Base-by-base conservation (phyloP, 441 rosid genomes). In the Populus hybrid region DNA sequence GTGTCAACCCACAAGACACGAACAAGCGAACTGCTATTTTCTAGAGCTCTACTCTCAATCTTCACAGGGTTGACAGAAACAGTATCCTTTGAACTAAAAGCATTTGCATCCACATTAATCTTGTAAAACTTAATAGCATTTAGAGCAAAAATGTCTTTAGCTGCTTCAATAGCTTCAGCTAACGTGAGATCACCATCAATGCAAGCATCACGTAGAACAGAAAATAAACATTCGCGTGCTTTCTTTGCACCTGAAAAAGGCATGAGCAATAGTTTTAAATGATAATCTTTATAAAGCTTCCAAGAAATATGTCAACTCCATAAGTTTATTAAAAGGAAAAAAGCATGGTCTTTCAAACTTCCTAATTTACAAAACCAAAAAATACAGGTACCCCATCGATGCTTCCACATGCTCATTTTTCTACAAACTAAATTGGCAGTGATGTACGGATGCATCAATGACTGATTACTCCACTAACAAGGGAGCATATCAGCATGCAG, bases 1-100 rank as follows among this genome's bases (percentile, higher is more conserved):
- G 96, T 68, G 89, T 94, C 98, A 74, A 88, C 90, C 99, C 98
- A 96, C 34, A 96, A 79, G 63, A 94, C 14, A 36, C 99, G 97
- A 79, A 93, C 88, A 79, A 94, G 82, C 24, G 74, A 78, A 30
- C 72, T 79, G 76, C 64, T 81, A 68, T 71, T 73, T 81, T 88
- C 86, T 32, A 72, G 74, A 28, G 76, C 78, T 78, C 71, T 77
- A 68, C 73, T 71, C 80, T 85, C 86, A 79, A 78, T 67, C 70
- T 73, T 81, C 79, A 64, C 35, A 74, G 76, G 77, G 36, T 72
- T 82, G 32, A 75, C 68, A 79, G 85, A 80, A 14, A 68, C 32
- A 65, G 69, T 80, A 75, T 72, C 73, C 74, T 83, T 84, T 69
- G 81, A 82, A 77, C 6, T 78, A 76, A 80, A 77, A 38, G 83